Base-by-base conservation (phyloP, 2,329 filamentous ascomycete genomes). In the Teratosphaeriaceae sp. region DNA sequence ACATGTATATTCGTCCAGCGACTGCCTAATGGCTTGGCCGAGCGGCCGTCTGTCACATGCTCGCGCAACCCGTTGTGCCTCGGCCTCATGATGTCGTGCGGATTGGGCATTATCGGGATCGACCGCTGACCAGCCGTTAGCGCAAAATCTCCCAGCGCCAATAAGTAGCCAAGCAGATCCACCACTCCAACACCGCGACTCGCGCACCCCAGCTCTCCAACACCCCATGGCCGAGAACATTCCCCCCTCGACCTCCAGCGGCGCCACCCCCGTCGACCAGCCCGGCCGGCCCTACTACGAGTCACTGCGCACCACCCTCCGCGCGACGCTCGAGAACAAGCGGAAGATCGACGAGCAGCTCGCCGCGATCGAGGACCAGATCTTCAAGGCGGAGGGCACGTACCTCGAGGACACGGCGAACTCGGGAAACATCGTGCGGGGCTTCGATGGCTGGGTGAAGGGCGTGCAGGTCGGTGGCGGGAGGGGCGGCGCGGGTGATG, bases 391-490 rank as follows among this genome's bases (percentile, higher is more conserved):
- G 58, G 92, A 98, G 65, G 80, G 82, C 45, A 76, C 82, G 15
- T 98, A 98, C 64, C 80, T 98, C 39, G 90, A 97, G 64, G 88
- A 88, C 58, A 94, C 88, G 3, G 83, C 82, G 12, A 80, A 75
- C 55, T 78, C 78, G 16, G 92, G 92, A 34, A 98, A 98, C 69
- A 97, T 98, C 61, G 90, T 98, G 63, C 88, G 86, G 38, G 92
- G 92, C 18, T 98, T 98, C 65, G 92, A 98, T 65, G 94, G 88
- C 62, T 98, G 97, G 69, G 94, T 95, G 72, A 98, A 98, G 66
- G 89, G 75, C 3, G 74, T 80, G 9, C 73, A 79, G 52, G 73
- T 68, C 3, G 60, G 64, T 4, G 56, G 61, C 12, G 20, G 31
- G 5, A 53, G 53, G 42, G 66, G 65, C 21, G 55, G 56, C 53